A percentile compares a stretch with the other conserved stretches of the same genome.
Evolutionary conservation across 202 grass and related monocot species (phyloP).

Genomic region (Schoenoplectus tabernaemontani): DNA sequence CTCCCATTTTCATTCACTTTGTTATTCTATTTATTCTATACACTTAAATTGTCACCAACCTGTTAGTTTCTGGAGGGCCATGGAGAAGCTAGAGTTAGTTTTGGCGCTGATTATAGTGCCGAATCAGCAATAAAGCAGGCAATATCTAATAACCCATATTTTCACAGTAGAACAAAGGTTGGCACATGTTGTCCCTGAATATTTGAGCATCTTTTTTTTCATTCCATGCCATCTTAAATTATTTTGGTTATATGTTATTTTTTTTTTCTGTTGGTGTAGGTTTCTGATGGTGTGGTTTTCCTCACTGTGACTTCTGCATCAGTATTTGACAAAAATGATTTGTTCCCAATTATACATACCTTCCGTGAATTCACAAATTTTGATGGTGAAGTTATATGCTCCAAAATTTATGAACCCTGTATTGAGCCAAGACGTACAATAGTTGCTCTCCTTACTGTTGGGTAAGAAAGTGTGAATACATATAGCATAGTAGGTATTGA

Average conservation of each 20-base stretch:
- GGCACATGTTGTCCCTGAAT: not conserved
- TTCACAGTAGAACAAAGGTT: slow-evolving; percentile 74
- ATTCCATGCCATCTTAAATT: slow-evolving; percentile 3
- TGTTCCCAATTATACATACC: slow-evolving; percentile 46
- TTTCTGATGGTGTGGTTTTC: slow-evolving; percentile 57
- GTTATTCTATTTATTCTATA: slow-evolving; percentile 8
- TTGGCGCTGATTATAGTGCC: slow-evolving; percentile 86
- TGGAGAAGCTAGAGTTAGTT: slow-evolving; percentile 84
- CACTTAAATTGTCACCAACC: slow-evolving; percentile 21
- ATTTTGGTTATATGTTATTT: slow-evolving; percentile 18
- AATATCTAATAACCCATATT: slow-evolving; percentile 67
- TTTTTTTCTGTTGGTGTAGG: slow-evolving; percentile 36
- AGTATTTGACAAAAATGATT: slow-evolving; percentile 56
- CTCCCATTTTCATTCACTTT: slow-evolving; percentile 15
- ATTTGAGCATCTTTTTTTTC: not conserved
- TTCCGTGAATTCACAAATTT: slow-evolving; percentile 63
- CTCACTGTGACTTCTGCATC: slow-evolving; percentile 59
- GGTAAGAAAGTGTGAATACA: slow-evolving; percentile 42
- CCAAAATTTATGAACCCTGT: slow-evolving; percentile 58
- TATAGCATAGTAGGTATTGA: not conserved
- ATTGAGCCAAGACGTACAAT: slow-evolving; percentile 72
- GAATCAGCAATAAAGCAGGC: slow-evolving; percentile 89
- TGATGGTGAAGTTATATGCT: slow-evolving; percentile 65
- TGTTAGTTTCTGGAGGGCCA: slow-evolving; percentile 65
- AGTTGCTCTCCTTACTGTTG: slow-evolving; percentile 60